Evolutionary conservation across 179 eudicot genomes (phyloP), one percentile per base, ranked within the genome.

Genomic region (Gypsophila paniculata): DNA sequence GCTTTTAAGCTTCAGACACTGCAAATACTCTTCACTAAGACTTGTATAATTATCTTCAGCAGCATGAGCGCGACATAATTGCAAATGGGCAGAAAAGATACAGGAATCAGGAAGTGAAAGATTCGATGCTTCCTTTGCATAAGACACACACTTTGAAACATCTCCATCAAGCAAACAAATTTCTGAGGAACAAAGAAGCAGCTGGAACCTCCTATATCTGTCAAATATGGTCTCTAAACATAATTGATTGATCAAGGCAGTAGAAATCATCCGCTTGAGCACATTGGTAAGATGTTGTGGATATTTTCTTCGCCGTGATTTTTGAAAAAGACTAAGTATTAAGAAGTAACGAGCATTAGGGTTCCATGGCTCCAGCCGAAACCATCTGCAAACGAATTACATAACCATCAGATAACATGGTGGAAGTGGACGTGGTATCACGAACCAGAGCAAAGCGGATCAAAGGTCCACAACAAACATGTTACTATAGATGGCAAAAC

Each of bases 301-400:
- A 80, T 82, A 88, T 76, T 81, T 89, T 71, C 86, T 80, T 75
- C 80, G 86, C 17, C 94, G 88, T 52, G 99, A 88, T 80, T 79
- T 86, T 77, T 90, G 97, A 9, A 89, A 72, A 77, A 84, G 87
- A 84, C 76, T 79, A 39, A 91, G 83, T 69, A 89, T 75, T 61
- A 94, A 87, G 78, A 90, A 76, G 75, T 91, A 90, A 52, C 87
- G 85, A 26, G 92, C 91, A 79, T 85, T 82, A 60, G 79, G 72
- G 61, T 91, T 89, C 99, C 99, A 94, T 11, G 99, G 97, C 77
- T 94, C 97, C 79, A 79, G 89, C 75, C 79, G 99, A 80, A 87
- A 73, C 86, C 82, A 85, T 86, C 99, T 94, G 86, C 76, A 71
- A 38, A 58, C 32, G 18, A 72, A 79, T 46, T 58, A 75, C 59